phyloP scores from a whole-genome alignment of 2,329 filamentous ascomycete genomes.

The Fusarium dlaminii region DNA sequence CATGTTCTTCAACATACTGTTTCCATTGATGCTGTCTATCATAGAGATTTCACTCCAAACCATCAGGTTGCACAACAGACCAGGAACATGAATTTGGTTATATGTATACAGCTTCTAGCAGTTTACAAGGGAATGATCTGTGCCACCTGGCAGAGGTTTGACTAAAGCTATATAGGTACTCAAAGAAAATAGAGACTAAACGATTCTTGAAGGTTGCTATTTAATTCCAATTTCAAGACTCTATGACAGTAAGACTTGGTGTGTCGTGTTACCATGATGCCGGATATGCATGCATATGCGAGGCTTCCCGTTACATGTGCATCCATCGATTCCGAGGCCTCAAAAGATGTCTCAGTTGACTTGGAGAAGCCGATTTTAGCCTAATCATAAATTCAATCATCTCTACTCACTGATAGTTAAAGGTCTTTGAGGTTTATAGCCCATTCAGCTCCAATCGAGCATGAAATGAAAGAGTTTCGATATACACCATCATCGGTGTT shows the following conservation, averaged over 20 bases:
- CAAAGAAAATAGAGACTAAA: not conserved
- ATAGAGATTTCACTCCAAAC: not conserved
- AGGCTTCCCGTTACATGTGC: not conserved
- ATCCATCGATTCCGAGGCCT: not conserved
- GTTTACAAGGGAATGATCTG: not conserved
- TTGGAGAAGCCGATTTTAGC: not conserved
- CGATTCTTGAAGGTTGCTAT: not conserved
- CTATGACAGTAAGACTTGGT: not conserved
- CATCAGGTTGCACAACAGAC: not conserved
- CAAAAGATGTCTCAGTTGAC: not conserved
- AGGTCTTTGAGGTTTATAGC: not conserved
- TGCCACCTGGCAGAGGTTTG: not conserved
- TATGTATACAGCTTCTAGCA: not conserved
- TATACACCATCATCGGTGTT: slow-evolving; percentile 9
- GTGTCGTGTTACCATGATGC: slow-evolving; percentile 9
- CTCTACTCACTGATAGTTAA: not conserved
- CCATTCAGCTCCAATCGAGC: not conserved
- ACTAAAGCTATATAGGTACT: not conserved
- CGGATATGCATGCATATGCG: slow-evolving; percentile 16
- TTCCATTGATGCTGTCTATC: not conserved
- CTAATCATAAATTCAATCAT: not conserved
- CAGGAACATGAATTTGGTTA: not conserved
- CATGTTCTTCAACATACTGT: not conserved
- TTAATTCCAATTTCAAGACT: not conserved
- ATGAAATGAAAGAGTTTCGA: not conserved